phyloP scores from a whole-genome alignment of 2,329 filamentous ascomycete species.

The Calonectria naviculata region DNA sequence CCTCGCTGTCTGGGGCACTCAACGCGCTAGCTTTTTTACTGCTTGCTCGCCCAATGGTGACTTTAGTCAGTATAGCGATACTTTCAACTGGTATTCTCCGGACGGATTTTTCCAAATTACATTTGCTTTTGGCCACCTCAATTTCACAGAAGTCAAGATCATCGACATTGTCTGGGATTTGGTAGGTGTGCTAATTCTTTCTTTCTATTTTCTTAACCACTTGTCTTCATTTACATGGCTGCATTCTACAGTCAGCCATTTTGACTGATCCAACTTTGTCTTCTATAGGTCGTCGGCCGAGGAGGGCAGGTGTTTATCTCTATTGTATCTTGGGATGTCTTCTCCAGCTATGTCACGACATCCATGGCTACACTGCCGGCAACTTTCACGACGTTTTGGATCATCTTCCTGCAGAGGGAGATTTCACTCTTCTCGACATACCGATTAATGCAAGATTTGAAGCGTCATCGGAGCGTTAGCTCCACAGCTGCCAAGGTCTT shows the following conservation, averaged over 20 bases:
- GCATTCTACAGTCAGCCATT: neutral
- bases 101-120: neutral
- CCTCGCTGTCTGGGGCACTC: neutral
- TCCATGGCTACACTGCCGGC: neutral
- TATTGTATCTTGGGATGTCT: neutral
- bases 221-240: neutral
- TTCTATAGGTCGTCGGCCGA: neutral
- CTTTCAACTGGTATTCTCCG: neutral
- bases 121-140: neutral
- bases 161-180: neutral
- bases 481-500: neutral
- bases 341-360: neutral
- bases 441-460: neutral
- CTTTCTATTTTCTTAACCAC: neutral
- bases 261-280: neutral
- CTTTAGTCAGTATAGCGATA: neutral
- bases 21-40: neutral
- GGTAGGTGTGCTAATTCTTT: neutral
- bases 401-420: neutral
- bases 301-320: neutral
- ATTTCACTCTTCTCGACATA: neutral
- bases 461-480: neutral
- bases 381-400: neutral
- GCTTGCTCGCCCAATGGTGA: neutral
- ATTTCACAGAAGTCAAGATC: neutral